A percentile compares a stretch with the other conserved stretches of the same genome.
These are phyloP conservation scores for Botrytis aclada DNA, from an alignment of 2,329 filamentous ascomycete species.

Conservation along the genomic window DNA sequence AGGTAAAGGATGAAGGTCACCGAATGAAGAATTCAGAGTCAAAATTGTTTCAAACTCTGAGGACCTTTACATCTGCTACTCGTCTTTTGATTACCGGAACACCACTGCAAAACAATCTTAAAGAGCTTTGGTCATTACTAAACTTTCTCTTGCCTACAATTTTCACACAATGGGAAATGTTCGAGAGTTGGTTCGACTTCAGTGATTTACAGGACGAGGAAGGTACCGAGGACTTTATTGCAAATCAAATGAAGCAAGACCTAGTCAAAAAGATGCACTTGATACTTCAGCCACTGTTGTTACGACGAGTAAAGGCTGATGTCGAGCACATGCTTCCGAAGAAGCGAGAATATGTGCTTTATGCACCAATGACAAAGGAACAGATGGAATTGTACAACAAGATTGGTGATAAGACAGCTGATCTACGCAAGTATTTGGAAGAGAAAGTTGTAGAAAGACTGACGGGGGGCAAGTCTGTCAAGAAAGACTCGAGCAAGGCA, in stretches of 20 bases:
- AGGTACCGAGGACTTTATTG: slow-evolving; percentile 73
- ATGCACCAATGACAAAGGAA: slow-evolving; percentile 84
- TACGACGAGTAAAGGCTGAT: slow-evolving; percentile 87
- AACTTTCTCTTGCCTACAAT: slow-evolving; percentile 92
- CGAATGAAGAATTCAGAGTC: slow-evolving; percentile 97
- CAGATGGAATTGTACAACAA: slow-evolving; percentile 85
- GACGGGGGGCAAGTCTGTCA: slow-evolving; percentile 49
- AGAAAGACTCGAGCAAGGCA: slow-evolving; percentile 29
- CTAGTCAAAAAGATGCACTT: slow-evolving; percentile 86
- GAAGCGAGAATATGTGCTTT: slow-evolving; percentile 94
- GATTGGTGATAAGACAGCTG: slow-evolving; percentile 54
- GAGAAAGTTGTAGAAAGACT: slow-evolving; percentile 70
- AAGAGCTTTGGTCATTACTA: slow-evolving; percentile 90
- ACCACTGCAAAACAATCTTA: slow-evolving; percentile 90
- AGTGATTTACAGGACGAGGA: slow-evolving; percentile 83
- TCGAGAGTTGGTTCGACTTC: slow-evolving; percentile 97
- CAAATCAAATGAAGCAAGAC: slow-evolving; percentile 73
- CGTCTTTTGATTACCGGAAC: slow-evolving; percentile 92
- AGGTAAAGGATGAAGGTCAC: slow-evolving; percentile 79
- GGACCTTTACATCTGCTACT: slow-evolving; percentile 86
- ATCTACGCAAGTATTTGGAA: slow-evolving; percentile 74
- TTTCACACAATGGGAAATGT: slow-evolving; percentile 89
- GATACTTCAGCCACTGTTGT: slow-evolving; percentile 84
- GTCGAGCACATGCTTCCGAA: slow-evolving; percentile 89
- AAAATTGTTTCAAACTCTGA: slow-evolving; percentile 81